Evolutionary conservation across 1,139 yeast species (phyloP), one percentile per base, ranked within the genome.

Genomic region (Debaryomycetaceae sp.): DNA sequence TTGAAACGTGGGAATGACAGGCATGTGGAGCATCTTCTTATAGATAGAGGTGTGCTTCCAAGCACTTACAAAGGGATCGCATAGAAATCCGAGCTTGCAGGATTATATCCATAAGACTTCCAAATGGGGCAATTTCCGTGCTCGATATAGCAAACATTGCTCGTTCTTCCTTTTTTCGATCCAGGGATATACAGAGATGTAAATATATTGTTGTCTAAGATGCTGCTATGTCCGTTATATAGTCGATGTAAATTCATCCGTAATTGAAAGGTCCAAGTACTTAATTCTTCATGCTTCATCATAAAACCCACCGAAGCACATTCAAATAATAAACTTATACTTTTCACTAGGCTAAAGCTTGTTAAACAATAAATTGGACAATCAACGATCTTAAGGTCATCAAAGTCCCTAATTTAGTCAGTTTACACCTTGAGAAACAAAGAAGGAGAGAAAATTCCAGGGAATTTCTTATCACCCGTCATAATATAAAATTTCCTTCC

Each of bases 1-100:
- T 38, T 47, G n/a, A 39, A 40, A n/a, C 24, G 27, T 13, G 50
- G 48, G 14, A 41, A 43, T 14, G 45, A 47, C 24, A 34, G 35
- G 31, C 43, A 38, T 38, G 41, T 45, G 9, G 38, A 36, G 24
- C 38, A 40, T 17, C 48, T 45, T 14, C 45, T 47, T 38, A 24
- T 33, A 6, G 38, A 38, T 20, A 39, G 46, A 23, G 42, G 42
- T 7, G 36, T 42, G n/a, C 9, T 42, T 34, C 36, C 30, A 36
- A 39, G 35, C 36, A 27, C 8, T 6, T 20, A 5, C 9, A 8
- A 17, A 38, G 13, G 27, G 23, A 38, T 2, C 35, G 14, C 14
- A 11, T 14, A 17, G 14, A 7, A 7, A 9, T 17, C 17, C 14
- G 27, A 24, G 5, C 30, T 45, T 23, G 49, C 49, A 20, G 31